Evolutionary conservation across 129 eudicot genomes (phyloP).

Genomic region (Glebionis coronaria): DNA sequence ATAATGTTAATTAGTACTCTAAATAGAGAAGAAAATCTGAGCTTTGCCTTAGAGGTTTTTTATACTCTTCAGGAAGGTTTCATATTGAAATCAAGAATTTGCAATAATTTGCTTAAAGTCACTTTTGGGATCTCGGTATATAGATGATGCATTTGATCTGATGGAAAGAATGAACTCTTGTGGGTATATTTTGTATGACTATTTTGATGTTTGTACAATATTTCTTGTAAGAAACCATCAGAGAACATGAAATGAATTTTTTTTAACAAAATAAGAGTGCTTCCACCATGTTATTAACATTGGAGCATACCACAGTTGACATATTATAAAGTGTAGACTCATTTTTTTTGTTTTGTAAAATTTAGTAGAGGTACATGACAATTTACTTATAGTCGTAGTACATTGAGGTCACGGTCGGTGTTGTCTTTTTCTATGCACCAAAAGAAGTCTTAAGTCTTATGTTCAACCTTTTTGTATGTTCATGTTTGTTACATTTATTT

Average conservation of each 20-base stretch:
- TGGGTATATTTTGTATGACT: conserved; percentile 55
- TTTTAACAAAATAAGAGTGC: conserved; percentile 12
- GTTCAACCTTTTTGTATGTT: conserved; percentile 12
- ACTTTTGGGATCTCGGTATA: conserved; percentile 36
- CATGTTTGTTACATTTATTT: no score
- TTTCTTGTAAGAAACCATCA: conserved; percentile 20
- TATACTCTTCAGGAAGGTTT: conserved; percentile 55
- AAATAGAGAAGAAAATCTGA: conserved; percentile 38
- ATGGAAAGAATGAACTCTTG: conserved; percentile 46
- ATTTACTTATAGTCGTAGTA: conserved; percentile 16
- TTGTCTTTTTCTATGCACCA: conserved; percentile 7
- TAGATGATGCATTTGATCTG: conserved; percentile 44
- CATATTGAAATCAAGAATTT: conserved; percentile 46
- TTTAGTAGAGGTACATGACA: conserved; percentile 24
- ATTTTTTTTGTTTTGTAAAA: conserved; percentile 22
- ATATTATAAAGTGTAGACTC: background rate
- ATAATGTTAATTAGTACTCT: conserved; percentile 58
- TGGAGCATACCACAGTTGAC: no score
- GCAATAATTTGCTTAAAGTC: conserved; percentile 46
- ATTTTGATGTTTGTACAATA: conserved; percentile 42
- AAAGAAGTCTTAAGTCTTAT: conserved; percentile 12
- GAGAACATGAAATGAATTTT: conserved; percentile 10
- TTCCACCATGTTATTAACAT: no score
- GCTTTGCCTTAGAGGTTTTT: conserved; percentile 49
- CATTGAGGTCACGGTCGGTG: conserved; percentile 13